phyloP scores from a whole-genome alignment of 129 eudicot species.

The Tagetes erecta region DNA sequence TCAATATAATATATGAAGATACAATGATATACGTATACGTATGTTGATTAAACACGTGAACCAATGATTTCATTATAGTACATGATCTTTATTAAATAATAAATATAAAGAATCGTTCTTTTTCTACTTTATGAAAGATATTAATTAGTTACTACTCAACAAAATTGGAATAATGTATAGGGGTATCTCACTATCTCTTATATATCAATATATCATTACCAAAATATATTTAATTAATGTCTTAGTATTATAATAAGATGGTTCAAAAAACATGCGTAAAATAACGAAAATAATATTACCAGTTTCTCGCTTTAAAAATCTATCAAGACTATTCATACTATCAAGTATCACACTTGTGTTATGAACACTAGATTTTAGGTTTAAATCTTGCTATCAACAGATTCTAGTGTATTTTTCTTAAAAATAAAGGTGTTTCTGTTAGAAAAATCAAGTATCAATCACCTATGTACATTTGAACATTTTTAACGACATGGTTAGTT shows the following conservation, averaged over 20 bases:
- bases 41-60: constrained; percentile 16
- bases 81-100: not conserved
- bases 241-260: not conserved
- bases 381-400: no score
- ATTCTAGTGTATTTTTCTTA: no score
- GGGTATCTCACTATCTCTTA: not conserved
- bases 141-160: constrained; percentile 11
- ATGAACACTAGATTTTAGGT: no score
- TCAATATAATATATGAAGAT: not conserved
- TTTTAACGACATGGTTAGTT: no score
- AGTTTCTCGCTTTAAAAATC: no score
- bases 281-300: no score
- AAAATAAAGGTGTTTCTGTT: no score
- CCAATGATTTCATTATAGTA: constrained; percentile 1
- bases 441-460: no score
- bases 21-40: not conserved
- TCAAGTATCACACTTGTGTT: no score
- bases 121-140: constrained; percentile 10
- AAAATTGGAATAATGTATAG: not conserved
- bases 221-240: not conserved
- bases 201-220: not conserved
- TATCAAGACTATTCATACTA: no score
- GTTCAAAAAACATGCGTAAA: not conserved
- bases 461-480: no score
- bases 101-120: constrained; percentile 3